phyloP scores from a whole-genome alignment of 73 alveolate genomes.

The Paramecium biaurelia region DNA sequence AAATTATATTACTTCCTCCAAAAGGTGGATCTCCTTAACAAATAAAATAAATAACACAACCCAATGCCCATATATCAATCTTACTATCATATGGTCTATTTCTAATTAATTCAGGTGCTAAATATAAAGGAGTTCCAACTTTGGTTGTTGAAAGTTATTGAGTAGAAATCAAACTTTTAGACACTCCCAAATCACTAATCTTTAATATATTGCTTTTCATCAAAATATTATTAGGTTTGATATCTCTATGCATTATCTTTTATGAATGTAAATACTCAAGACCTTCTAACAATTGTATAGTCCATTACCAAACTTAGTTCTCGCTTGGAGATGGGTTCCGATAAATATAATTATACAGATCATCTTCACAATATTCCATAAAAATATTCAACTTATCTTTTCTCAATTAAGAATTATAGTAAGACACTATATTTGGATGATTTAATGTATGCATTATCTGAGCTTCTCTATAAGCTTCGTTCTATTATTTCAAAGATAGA shows the following conservation, averaged over 20 bases:
- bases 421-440: conserved; percentile 84
- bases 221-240: conserved; percentile 84
- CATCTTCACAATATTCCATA: conserved; percentile 92
- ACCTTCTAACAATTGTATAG: conserved; percentile 83
- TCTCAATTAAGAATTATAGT: conserved; percentile 50
- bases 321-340: conserved; percentile 70
- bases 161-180: not conserved
- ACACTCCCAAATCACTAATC: conserved; percentile 84
- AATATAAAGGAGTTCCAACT: conserved; percentile 63
- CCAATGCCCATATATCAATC: conserved; percentile 98
- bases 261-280: conserved; percentile 85
- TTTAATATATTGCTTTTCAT: conserved; percentile 74
- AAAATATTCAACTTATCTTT: conserved; percentile 77
- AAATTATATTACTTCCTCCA: conserved; percentile 16
- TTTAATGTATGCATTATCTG: conserved; percentile 73
- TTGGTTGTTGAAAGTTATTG: not conserved
- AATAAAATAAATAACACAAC: conserved; percentile 92
- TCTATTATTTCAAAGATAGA: conserved; percentile 67
- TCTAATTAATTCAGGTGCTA: conserved; percentile 61
- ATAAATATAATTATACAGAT: conserved; percentile 67
- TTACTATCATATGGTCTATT: conserved; percentile 53
- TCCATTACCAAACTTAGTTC: conserved; percentile 81
- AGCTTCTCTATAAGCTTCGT: conserved; percentile 82
- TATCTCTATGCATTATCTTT: conserved; percentile 89
- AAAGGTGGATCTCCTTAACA: conserved; percentile 95